Conservation (phyloP, 768 basidiomycete species). For the Candolleomyces efflorescens region DNA sequence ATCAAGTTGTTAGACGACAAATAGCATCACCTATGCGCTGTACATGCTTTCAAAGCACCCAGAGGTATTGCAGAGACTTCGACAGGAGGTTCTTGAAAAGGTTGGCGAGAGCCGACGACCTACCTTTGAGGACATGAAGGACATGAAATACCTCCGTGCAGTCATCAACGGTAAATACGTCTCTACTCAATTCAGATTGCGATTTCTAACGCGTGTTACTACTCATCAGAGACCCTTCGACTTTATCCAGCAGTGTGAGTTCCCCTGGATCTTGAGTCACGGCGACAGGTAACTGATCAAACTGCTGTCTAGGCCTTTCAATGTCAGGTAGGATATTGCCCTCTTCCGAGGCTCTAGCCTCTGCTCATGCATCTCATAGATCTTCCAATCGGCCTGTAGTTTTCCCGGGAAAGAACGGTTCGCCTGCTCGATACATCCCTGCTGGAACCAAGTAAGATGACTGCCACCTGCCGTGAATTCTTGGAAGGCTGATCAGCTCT, state of each 20-base stretch:
- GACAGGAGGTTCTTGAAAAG: conserved; percentile 36
- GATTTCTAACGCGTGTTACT: neutral
- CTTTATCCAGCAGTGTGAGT: conserved; percentile 17
- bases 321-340: conserved; percentile 3
- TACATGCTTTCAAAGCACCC: conserved; percentile 47
- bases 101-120: conserved; percentile 32
- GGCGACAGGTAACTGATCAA: neutral
- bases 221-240: conserved; percentile 15
- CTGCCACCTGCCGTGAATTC: neutral
- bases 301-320: conserved; percentile 6
- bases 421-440: conserved; percentile 17
- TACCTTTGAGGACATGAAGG: conserved; percentile 36
- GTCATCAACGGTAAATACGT: conserved; percentile 35
- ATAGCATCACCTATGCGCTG: conserved; percentile 36
- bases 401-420: conserved; percentile 11
- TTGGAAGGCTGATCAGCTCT: neutral
- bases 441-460: conserved; percentile 14
- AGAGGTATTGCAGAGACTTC: conserved; percentile 30
- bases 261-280: neutral
- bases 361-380: conserved; percentile 7
- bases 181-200: too few species aligned
- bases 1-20: conserved; percentile 30
- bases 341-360: too few species aligned
- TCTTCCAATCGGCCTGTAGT: conserved; percentile 4
- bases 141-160: conserved; percentile 40